Conservation (phyloP, 495 filamentous ascomycete genomes). For the Aspergillus haitiensis region DNA sequence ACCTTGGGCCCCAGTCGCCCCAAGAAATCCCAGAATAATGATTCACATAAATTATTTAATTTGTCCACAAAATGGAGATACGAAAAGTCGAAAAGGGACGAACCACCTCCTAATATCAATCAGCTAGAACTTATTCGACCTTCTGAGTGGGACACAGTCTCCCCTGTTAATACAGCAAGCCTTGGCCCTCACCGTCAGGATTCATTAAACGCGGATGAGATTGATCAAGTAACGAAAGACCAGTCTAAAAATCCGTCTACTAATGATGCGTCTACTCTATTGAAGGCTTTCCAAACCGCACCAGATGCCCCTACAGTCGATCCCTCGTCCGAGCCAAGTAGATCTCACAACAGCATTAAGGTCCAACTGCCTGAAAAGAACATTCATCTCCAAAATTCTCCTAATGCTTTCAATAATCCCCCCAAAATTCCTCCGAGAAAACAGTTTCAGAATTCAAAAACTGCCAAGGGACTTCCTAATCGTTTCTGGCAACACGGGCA, state of each 20-base stretch:
- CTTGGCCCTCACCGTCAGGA: not conserved
- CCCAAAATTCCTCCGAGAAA: slow-evolving; percentile 14
- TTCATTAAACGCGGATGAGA: not conserved
- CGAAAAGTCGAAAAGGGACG: slow-evolving; percentile 45
- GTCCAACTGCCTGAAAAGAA: not conserved
- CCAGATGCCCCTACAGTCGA: not conserved
- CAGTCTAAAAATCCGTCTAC: not conserved
- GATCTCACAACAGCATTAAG: not conserved
- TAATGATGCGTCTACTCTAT: not conserved
- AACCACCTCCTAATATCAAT: slow-evolving; percentile 46
- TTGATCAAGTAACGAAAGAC: not conserved
- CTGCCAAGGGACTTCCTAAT: not conserved
- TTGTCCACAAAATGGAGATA: slow-evolving; percentile 26
- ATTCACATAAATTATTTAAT: slow-evolving; percentile 21
- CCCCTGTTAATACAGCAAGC: slow-evolving; percentile 8
- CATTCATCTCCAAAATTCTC: not conserved
- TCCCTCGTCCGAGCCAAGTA: not conserved
- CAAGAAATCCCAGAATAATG: slow-evolving; percentile 14
- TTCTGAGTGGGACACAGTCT: slow-evolving; percentile 29
- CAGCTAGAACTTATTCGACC: slow-evolving; percentile 41
- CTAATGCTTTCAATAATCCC: not conserved
- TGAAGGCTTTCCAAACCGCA: not conserved
- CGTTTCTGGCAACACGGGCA: slow-evolving; percentile 29
- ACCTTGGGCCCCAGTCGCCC: slow-evolving; percentile 4
- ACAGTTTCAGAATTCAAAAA: not conserved